Base-by-base conservation (phyloP, 2,329 filamentous ascomycete genomes). In the Scytalidium lignicola region DNA sequence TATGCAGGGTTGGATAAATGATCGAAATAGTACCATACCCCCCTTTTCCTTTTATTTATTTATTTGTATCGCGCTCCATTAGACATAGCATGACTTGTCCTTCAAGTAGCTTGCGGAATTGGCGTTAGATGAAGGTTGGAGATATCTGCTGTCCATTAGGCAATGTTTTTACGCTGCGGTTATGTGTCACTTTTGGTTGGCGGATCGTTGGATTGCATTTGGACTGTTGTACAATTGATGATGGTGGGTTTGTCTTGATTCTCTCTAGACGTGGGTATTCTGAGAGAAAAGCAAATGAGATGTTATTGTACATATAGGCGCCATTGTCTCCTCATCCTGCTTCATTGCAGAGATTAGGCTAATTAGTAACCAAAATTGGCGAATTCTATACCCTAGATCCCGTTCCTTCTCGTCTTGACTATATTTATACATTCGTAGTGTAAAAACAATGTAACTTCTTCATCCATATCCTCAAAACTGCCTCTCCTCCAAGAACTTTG, bases 1-100 rank as follows among this genome's bases (percentile, higher is more conserved):
- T 86, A 82, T 68, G 79, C 79, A 41, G 74, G 70, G 42, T 64
- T 83, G 51, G 76, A 74, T 49, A 71, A 69, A 55, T 60, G 52
- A 56, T 43, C 46, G 47, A 44, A 37, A 37, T 13, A 37, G n/a
- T 37, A 37, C n/a, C 15, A 37, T 37, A 37, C 15, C 32, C 32
- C 15, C 15, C 15, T 37, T 42, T 53, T 58, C 47, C 49, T 46
- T 51, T 60, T 60, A 55, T 51, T 56, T 55, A 47, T 47, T 55
- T 43, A 7, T 47, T 57, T 58, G 59, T 61, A 62, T 50, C 53
- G 57, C 52, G 54, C 58, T 59, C 50, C 53, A 60, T 50, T n/a
- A 62, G 62, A 63, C 58, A 57, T 58, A 62, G 59, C 47, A 62
- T 55, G 53, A 59, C 39, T 44, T 47, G 47, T 49, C 48, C 15